phyloP scores from a whole-genome alignment of 345 rosid genomes.

The Excoecaria agallocha region DNA sequence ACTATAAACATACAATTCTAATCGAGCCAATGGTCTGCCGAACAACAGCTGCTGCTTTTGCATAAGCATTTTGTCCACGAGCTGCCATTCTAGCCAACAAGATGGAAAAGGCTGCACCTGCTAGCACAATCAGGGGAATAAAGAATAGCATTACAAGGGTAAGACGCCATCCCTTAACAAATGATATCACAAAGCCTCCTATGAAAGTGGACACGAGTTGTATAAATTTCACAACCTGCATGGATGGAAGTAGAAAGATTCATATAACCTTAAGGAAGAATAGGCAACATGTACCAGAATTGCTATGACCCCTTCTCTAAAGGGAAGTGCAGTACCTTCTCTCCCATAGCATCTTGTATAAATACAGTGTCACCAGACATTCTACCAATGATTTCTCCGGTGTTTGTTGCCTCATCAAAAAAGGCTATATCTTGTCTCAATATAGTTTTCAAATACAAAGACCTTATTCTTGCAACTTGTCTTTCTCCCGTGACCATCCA shows the following conservation, averaged over 20 bases:
- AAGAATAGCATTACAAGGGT: constrained; percentile 62
- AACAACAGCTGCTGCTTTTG: constrained; percentile 64
- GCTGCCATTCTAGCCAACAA: constrained; percentile 52
- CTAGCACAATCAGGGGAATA: constrained; percentile 61
- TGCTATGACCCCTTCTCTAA: too few relatives aligned
- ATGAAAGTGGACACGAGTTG: constrained; percentile 65
- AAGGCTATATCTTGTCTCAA: constrained; percentile 80
- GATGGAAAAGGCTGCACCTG: constrained; percentile 53
- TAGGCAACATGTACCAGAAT: too few relatives aligned
- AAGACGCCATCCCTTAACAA: constrained; percentile 73
- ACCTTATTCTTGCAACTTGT: constrained; percentile 72
- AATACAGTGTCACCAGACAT: constrained; percentile 96
- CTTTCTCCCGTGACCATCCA: constrained; percentile 95
- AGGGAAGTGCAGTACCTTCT: constrained; percentile 51
- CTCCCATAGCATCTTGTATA: constrained; percentile 96
- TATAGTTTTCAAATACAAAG: constrained; percentile 65
- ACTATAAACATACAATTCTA: constrained; percentile 58
- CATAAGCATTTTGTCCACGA: constrained; percentile 67
- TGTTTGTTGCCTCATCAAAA: constrained; percentile 74
- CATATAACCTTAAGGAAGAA: too few relatives aligned
- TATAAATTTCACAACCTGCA: constrained; percentile 78
- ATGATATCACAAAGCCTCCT: constrained; percentile 71
- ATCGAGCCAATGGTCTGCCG: constrained; percentile 79
- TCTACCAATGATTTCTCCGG: constrained; percentile 85
- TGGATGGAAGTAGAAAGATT: not conserved